Percentiles rank a stretch among this genome's conserved stretches.
phyloP scores from a whole-genome alignment of 2,329 filamentous ascomycete genomes.

The Orbilia oligospora region DNA sequence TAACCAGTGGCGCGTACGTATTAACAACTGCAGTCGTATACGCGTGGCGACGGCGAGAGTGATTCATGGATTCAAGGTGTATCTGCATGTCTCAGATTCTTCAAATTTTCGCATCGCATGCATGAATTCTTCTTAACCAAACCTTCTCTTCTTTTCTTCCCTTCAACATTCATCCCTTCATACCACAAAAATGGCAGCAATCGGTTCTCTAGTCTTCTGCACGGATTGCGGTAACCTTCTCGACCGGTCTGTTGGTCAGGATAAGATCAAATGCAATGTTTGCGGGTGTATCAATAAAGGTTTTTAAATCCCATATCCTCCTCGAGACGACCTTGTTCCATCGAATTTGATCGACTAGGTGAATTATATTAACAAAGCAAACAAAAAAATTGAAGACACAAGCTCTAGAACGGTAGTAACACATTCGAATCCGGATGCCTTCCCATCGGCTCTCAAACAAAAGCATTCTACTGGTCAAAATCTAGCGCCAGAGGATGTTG shows the following conservation, averaged over 20 bases:
- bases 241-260: conserved; percentile 81
- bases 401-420: conserved; percentile 83
- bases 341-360: too few relatives aligned
- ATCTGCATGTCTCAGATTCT: conserved; percentile 52
- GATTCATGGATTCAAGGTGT: not conserved
- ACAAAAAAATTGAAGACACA: conserved; percentile 73
- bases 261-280: conserved; percentile 84
- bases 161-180: not conserved
- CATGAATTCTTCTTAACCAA: not conserved
- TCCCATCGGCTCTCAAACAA: conserved; percentile 88
- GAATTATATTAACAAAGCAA: conserved; percentile 11
- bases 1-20: too few relatives aligned
- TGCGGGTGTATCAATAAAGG: conserved; percentile 89
- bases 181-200: conserved; percentile 78
- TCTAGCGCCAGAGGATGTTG: conserved; percentile 81
- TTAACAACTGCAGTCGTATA: not conserved
- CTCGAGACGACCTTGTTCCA: too few relatives aligned
- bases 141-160: conserved; percentile 4
- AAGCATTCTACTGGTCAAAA: conserved; percentile 89
- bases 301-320: conserved; percentile 14
- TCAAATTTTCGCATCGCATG: conserved; percentile 41
- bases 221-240: conserved; percentile 91
- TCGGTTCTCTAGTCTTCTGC: conserved; percentile 93
- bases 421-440: conserved; percentile 87
- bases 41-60: not conserved